Percentiles rank a stretch among this genome's conserved stretches.
phyloP scores from a whole-genome alignment of 2,329 filamentous ascomycete genomes.

The Colletotrichum chlorophyti region DNA sequence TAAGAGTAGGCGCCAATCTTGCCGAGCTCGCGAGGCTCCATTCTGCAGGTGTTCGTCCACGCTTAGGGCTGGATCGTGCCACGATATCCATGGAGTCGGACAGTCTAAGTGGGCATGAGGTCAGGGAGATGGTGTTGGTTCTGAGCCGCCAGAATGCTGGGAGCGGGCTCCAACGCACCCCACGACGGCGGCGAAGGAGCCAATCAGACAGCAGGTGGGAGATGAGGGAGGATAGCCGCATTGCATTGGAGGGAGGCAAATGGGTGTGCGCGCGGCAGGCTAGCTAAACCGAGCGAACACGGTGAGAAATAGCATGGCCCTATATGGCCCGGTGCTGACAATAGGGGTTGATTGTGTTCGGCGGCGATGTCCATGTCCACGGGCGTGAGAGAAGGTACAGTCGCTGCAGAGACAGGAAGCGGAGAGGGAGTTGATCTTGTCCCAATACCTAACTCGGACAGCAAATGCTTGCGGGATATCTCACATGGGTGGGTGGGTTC shows the following conservation, averaged over 20 bases:
- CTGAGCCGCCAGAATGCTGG: conserved; percentile 6
- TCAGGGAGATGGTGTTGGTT: neutral
- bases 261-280: conserved; percentile 11
- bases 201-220: conserved; percentile 13
- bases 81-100: conserved; percentile 10
- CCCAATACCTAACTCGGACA: no score
- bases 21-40: neutral
- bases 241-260: conserved; percentile 8
- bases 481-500: no score
- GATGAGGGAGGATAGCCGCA: conserved; percentile 24
- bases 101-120: neutral
- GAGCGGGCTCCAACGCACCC: conserved; percentile 1
- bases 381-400: no score
- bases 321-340: no score
- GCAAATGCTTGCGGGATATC: no score
- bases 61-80: conserved; percentile 19
- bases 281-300: neutral
- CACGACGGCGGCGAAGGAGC: conserved; percentile 12
- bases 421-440: no score
- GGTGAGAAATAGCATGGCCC: neutral
- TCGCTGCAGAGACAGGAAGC: neutral
- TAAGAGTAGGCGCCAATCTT: conserved; percentile 45
- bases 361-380: no score
- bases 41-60: conserved; percentile 2
- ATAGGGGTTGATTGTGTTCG: no score